Percentiles rank a stretch among this genome's conserved stretches.
phyloP scores from a whole-genome alignment of 2,329 filamentous ascomycete species.

The Fusarium illudens region DNA sequence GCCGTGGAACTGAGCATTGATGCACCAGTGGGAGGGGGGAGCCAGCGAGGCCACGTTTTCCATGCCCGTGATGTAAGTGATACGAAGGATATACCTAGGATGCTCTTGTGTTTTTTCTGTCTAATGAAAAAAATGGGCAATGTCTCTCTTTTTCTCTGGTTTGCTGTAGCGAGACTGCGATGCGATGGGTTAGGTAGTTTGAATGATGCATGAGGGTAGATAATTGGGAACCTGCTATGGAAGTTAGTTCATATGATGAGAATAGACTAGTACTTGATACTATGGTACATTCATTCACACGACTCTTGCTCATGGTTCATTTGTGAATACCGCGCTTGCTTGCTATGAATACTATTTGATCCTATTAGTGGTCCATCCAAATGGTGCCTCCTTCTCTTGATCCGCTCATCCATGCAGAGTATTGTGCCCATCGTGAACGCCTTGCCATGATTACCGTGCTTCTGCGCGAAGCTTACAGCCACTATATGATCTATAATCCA shows the following conservation, averaged over 20 bases:
- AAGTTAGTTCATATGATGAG: constrained; percentile 22
- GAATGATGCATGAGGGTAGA: constrained; percentile 37
- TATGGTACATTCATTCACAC: constrained; percentile 11
- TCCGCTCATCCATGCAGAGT: background rate
- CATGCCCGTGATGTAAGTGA: constrained; percentile 39
- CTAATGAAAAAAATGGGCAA: constrained; percentile 34
- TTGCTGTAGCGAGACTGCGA: constrained; percentile 32
- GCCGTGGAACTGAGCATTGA: constrained; percentile 1
- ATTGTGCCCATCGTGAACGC: background rate
- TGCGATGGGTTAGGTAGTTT: constrained; percentile 21
- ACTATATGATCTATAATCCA: constrained; percentile 11
- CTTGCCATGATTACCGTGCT: constrained; percentile 2
- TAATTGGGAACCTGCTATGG: constrained; percentile 30
- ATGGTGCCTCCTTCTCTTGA: background rate
- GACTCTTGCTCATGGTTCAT: background rate
- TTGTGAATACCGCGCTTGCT: background rate
- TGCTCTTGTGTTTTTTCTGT: constrained; percentile 13
- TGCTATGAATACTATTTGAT: background rate
- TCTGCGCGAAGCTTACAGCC: background rate
- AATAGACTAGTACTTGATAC: constrained; percentile 29
- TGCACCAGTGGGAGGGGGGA: background rate
- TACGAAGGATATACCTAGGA: constrained; percentile 42
- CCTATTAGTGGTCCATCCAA: background rate
- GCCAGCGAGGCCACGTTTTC: constrained; percentile 28
- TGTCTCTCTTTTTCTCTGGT: constrained; percentile 18